These are phyloP conservation scores for Grigorovia yakushimaensis DNA, from an alignment of 805 yeast species.

Conservation along the genomic window DNA sequence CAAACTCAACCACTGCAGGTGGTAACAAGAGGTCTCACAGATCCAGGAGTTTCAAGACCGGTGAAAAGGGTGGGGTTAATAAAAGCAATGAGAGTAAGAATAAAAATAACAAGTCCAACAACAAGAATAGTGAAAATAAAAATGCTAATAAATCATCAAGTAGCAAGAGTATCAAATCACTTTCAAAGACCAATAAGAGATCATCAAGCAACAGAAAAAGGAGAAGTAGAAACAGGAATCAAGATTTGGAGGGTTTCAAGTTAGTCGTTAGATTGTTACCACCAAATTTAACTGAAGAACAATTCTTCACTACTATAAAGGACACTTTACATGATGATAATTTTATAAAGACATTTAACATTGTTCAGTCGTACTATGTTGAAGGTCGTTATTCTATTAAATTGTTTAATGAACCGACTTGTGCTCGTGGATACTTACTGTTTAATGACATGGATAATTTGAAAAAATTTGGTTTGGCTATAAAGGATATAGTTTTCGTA, in stretches of 20 bases:
- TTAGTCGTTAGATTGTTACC: slow-evolving; percentile 37
- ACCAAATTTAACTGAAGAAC: slow-evolving; percentile 30
- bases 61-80: slow-evolving; percentile 5
- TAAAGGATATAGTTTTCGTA: slow-evolving; percentile 26
- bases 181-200: not conserved
- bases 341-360: slow-evolving; percentile 21
- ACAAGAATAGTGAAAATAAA: not conserved
- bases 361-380: slow-evolving; percentile 25
- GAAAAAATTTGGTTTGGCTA: slow-evolving; percentile 23
- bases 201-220: slow-evolving; percentile 3
- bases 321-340: not conserved
- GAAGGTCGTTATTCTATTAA: slow-evolving; percentile 23
- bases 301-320: slow-evolving; percentile 18
- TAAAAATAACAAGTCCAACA: not conserved
- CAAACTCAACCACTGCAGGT: not conserved
- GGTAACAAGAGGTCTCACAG: not conserved
- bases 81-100: not conserved
- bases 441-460: slow-evolving; percentile 27
- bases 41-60: not conserved
- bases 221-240: slow-evolving; percentile 4
- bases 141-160: not conserved
- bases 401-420: slow-evolving; percentile 31
- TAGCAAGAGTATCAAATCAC: not conserved
- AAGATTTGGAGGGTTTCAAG: slow-evolving; percentile 11
- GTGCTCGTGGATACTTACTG: slow-evolving; percentile 35